Percentiles rank a stretch among this genome's conserved stretches.
Evolutionary conservation across 2,329 filamentous ascomycete genomes (phyloP).

Genomic region (Hymenoscyphus infarciens): DNA sequence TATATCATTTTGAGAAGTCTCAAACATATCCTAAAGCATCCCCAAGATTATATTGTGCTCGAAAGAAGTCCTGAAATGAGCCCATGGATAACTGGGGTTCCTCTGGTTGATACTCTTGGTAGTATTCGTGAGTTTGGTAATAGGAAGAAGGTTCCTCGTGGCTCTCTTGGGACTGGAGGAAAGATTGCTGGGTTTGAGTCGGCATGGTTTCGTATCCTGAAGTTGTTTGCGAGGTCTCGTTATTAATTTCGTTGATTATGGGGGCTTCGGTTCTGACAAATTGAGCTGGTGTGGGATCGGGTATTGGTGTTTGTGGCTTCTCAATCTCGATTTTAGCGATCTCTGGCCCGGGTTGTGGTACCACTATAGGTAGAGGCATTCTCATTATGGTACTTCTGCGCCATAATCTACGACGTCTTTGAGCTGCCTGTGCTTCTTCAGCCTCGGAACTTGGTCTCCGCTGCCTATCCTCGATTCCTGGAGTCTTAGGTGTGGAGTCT

Average conservation of each 20-base stretch:
- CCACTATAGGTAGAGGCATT: background rate
- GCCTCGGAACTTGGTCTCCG: background rate
- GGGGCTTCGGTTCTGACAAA: no score
- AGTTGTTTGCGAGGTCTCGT: background rate
- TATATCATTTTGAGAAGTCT: background rate
- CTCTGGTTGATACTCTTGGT: constrained; percentile 2
- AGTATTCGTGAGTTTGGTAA: background rate
- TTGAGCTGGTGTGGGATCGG: background rate
- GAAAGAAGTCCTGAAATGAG: constrained; percentile 21
- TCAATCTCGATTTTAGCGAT: background rate
- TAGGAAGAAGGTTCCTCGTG: background rate
- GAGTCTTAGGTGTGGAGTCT: background rate
- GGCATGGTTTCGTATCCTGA: background rate
- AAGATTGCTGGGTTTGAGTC: background rate
- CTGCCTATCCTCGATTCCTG: background rate
- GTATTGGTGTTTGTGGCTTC: background rate
- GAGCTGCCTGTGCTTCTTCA: background rate
- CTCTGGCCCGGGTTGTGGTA: background rate
- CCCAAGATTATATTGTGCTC: constrained; percentile 18
- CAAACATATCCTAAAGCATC: constrained; percentile 22
- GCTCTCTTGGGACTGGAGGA: background rate
- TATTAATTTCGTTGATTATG: background rate
- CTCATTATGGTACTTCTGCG: background rate
- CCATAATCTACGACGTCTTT: background rate
- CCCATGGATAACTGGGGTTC: constrained; percentile 15